phyloP scores from a whole-genome alignment of 352 stramenopile species.

The Phytophthora rubi region DNA sequence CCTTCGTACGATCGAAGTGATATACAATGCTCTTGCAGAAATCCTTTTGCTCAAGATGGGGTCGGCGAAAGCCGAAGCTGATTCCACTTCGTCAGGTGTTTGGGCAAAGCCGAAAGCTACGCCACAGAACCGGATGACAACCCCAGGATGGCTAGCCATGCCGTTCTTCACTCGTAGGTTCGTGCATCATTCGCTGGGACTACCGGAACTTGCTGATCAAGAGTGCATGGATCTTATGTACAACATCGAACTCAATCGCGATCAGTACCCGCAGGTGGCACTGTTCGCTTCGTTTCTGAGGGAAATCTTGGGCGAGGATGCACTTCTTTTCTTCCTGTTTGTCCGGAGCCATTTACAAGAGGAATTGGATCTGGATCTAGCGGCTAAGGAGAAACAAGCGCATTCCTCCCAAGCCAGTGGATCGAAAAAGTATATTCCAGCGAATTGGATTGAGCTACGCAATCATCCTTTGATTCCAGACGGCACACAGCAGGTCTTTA shows the following conservation, averaged over 20 bases:
- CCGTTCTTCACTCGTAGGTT: slow-evolving; percentile 63
- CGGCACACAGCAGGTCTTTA: slow-evolving; percentile 58
- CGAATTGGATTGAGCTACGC: slow-evolving; percentile 38
- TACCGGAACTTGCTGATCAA: slow-evolving; percentile 66
- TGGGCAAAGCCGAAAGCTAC: slow-evolving; percentile 1
- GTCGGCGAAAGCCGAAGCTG: slow-evolving; percentile 3
- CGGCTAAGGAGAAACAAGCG: slow-evolving; percentile 64
- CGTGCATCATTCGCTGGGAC: slow-evolving; percentile 57
- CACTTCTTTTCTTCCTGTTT: slow-evolving; percentile 68
- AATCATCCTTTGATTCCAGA: slow-evolving; percentile 63
- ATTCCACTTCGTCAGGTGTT: neutral
- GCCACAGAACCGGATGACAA: neutral
- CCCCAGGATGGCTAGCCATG: slow-evolving; percentile 47
- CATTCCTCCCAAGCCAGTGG: slow-evolving; percentile 46
- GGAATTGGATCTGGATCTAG: slow-evolving; percentile 61
- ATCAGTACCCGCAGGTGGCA: slow-evolving; percentile 53
- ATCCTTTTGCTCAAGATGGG: slow-evolving; percentile 21
- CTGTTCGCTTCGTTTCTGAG: slow-evolving; percentile 72
- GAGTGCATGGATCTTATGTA: slow-evolving; percentile 76
- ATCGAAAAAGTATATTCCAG: slow-evolving; percentile 51
- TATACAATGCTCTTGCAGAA: slow-evolving; percentile 65
- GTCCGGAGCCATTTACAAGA: slow-evolving; percentile 52
- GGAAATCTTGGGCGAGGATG: slow-evolving; percentile 73
- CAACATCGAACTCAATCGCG: slow-evolving; percentile 59
- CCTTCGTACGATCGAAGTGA: slow-evolving; percentile 61